These are phyloP conservation scores for Dipteronia sinensis DNA, from an alignment of 345 rosid genomes.

Conservation along the genomic window DNA sequence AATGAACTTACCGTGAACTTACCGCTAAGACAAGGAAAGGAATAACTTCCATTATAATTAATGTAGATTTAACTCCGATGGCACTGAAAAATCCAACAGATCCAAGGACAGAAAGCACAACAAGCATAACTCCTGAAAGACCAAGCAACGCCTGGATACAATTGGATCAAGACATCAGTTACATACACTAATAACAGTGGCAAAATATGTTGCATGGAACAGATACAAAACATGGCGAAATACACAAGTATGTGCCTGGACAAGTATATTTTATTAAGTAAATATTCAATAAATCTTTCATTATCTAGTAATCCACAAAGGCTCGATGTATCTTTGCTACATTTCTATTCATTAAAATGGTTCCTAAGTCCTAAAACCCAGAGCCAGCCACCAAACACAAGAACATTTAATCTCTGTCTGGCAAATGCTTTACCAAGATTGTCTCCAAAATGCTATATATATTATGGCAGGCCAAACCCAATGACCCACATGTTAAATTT, in stretches of 20 bases:
- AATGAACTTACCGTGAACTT: conserved; percentile 79
- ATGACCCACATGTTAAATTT: neutral
- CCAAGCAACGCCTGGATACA: conserved; percentile 78
- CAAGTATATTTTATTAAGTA: neutral
- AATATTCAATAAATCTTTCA: neutral
- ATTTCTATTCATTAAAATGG: neutral
- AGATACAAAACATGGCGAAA: neutral
- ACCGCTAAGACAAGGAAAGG: conserved; percentile 97
- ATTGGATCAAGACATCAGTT: conserved; percentile 17
- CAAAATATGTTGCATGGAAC: neutral
- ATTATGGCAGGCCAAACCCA: neutral
- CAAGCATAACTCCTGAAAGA: conserved; percentile 92
- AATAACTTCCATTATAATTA: conserved; percentile 98
- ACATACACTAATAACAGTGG: neutral
- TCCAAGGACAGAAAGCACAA: conserved; percentile 95
- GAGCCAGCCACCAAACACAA: neutral
- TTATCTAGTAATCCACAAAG: neutral
- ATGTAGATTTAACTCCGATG: conserved; percentile 86
- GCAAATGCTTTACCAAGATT: neutral
- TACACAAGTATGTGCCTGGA: neutral
- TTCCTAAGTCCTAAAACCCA: neutral
- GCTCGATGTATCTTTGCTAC: neutral
- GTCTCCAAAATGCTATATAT: neutral
- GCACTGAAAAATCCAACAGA: conserved; percentile 92
- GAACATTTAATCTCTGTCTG: neutral